phyloP scores from a whole-genome alignment of 371 early-diverging fungal species.

The Mucor lusitanicus region DNA sequence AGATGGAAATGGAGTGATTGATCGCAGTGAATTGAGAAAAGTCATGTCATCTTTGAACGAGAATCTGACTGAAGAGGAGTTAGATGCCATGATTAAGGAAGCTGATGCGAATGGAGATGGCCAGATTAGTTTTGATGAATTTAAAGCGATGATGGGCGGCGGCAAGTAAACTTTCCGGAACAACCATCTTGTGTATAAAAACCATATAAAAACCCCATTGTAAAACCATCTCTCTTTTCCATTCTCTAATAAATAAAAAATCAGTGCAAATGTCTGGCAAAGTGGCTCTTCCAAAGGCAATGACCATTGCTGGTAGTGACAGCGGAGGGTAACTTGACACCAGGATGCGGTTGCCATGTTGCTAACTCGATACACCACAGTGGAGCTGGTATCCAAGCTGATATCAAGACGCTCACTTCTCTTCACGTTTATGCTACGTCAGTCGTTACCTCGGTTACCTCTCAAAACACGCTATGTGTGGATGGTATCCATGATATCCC shows the following conservation, averaged over 20 bases:
- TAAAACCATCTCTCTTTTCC: not conserved
- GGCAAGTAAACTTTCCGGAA: slow-evolving; percentile 26
- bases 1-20: slow-evolving; percentile 91
- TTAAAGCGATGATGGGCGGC: slow-evolving; percentile 66
- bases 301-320: slow-evolving; percentile 71
- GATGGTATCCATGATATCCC: slow-evolving; percentile 68
- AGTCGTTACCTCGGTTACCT: slow-evolving; percentile 78
- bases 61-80: slow-evolving; percentile 55
- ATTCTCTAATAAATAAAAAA: not conserved
- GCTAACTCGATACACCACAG: slow-evolving; percentile 22
- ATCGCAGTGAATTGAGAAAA: slow-evolving; percentile 81
- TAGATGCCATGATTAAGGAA: slow-evolving; percentile 68
- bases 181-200: slow-evolving; percentile 5
- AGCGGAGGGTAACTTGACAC: slow-evolving; percentile 54
- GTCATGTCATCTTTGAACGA: slow-evolving; percentile 61
- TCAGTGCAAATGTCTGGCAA: slow-evolving; percentile 6
- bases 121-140: slow-evolving; percentile 45
- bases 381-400: slow-evolving; percentile 86
- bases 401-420: slow-evolving; percentile 84
- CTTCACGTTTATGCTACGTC: slow-evolving; percentile 74
- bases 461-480: slow-evolving; percentile 83
- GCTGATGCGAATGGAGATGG: slow-evolving; percentile 54
- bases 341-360: not conserved
- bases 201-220: not conserved
- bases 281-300: slow-evolving; percentile 21